Base-by-base conservation (phyloP, 257 asterid genomes). In the Fraxinus quadrangulata region DNA sequence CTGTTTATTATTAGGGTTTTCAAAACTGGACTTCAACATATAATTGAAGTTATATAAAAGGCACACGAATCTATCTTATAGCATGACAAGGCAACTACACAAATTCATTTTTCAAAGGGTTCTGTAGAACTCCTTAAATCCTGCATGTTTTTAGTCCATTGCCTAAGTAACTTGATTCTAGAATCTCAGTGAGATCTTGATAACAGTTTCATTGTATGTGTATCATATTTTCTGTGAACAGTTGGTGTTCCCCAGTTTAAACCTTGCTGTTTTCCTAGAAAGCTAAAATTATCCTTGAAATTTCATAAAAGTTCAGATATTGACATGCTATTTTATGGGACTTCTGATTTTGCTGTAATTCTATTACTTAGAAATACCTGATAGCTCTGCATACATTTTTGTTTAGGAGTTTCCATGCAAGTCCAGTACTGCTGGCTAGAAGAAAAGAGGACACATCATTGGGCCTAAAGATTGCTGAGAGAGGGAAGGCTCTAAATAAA, bases 351-450 rank as follows among this genome's bases (percentile, higher is more conserved):
- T 40, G 16, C 49, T 40, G 49, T 23, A 31, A 11, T 67, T 5
- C 67, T 73, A 45, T 80, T 72, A 70, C 73, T 56, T 34, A 49
- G 59, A 40, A 26, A 14, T 65, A 75, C 59, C 56, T 51, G 69
- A 51, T 61, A 7, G 78, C 31, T 75, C 40, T 68, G 70, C 72
- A 23, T 63, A 66, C 66, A 72, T 79, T 74, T 39, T 69, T 70
- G 69, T 74, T 65, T 85, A 93, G 98, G 94, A 77, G 59, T 80
- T 86, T 93, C 77, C 99, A 87, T 88, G 86, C 91, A 76, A 96
- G 84, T 85, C 91, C 88, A 59, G 89, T 81, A 82, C 87, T 83
- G 77, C 85, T 86, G 76, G 85, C 83, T 49, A 75, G 84, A 82
- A 76, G 79, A 66, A 79, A 75, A 67, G 92, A 72, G 59, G 92